A percentile compares a stretch with the other conserved stretches of the same genome.
phyloP scores from a whole-genome alignment of 2,329 filamentous ascomycete genomes.

The Diaporthe vaccinii region DNA sequence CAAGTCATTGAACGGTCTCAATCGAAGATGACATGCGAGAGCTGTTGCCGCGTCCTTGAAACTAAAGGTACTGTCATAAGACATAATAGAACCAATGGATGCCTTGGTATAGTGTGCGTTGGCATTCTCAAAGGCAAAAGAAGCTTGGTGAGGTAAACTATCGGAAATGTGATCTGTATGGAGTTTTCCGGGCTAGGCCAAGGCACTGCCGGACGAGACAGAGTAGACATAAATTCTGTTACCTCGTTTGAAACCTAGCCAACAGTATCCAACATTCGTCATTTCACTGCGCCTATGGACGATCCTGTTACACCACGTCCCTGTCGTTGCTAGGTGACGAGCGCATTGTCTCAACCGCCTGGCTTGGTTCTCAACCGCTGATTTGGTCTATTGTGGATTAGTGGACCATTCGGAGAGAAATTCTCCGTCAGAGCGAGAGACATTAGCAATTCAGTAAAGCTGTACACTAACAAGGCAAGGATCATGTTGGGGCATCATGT shows the following conservation, averaged over 20 bases:
- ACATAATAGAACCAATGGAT: neutral
- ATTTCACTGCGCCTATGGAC: neutral
- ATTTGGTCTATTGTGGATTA: neutral
- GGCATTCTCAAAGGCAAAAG: neutral
- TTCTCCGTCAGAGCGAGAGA: neutral
- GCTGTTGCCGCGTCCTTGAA: neutral
- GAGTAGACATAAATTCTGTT: neutral
- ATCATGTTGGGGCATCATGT: neutral
- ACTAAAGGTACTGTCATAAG: neutral
- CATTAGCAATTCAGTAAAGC: no score
- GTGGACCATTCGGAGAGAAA: no score
- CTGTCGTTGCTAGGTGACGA: slow-evolving; percentile 6
- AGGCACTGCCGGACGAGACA: neutral
- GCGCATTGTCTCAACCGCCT: neutral
- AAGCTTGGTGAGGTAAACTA: neutral
- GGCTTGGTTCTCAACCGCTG: neutral
- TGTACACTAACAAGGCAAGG: neutral
- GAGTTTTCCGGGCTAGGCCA: neutral
- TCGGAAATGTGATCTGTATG: neutral
- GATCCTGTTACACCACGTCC: neutral
- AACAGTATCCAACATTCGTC: neutral
- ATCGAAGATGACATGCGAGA: neutral
- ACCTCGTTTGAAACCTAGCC: neutral
- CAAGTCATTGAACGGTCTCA: neutral
- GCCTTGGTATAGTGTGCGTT: neutral